These are phyloP conservation scores for Candida sphagnicola DNA, from an alignment of 805 yeast genomes.

Conservation along the genomic window DNA sequence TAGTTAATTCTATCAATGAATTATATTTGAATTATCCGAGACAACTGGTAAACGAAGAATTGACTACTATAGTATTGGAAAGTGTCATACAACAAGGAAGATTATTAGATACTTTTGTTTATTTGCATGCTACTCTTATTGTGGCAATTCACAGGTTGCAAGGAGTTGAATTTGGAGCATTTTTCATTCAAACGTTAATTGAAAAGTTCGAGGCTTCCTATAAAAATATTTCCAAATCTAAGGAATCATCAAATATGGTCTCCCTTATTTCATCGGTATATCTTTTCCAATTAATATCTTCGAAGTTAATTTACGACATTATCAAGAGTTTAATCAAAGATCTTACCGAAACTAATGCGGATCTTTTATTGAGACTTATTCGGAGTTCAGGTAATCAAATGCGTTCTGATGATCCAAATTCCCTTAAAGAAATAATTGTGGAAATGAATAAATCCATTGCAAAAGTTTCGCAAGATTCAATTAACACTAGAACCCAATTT, in stretches of 20 bases:
- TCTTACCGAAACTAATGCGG: slow-evolving; percentile 71
- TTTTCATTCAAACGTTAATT: slow-evolving; percentile 73
- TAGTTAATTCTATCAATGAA: slow-evolving; percentile 63
- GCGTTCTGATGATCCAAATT: slow-evolving; percentile 84
- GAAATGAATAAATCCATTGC: slow-evolving; percentile 48
- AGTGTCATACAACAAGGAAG: slow-evolving; percentile 61
- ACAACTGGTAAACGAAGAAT: slow-evolving; percentile 68
- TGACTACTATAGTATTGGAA: slow-evolving; percentile 61
- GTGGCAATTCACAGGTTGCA: slow-evolving; percentile 72
- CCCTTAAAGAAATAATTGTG: slow-evolving; percentile 74
- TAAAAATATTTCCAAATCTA: slow-evolving; percentile 25
- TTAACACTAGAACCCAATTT: slow-evolving; percentile 69
- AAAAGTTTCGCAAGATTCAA: slow-evolving; percentile 29
- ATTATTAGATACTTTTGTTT: slow-evolving; percentile 72
- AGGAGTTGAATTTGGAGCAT: slow-evolving; percentile 90
- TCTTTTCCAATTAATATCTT: slow-evolving; percentile 70
- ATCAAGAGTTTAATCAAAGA: slow-evolving; percentile 51
- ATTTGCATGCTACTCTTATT: slow-evolving; percentile 72
- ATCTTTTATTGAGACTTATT: slow-evolving; percentile 66
- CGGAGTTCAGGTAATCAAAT: slow-evolving; percentile 78
- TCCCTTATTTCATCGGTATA: slow-evolving; percentile 74
- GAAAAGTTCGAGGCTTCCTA: slow-evolving; percentile 55
- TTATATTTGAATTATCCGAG: slow-evolving; percentile 68
- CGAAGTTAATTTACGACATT: slow-evolving; percentile 73
- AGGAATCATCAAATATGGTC: slow-evolving; percentile 61